Base-by-base conservation (phyloP, 768 basidiomycete genomes). In the Porphyrellus cyaneotinctus region DNA sequence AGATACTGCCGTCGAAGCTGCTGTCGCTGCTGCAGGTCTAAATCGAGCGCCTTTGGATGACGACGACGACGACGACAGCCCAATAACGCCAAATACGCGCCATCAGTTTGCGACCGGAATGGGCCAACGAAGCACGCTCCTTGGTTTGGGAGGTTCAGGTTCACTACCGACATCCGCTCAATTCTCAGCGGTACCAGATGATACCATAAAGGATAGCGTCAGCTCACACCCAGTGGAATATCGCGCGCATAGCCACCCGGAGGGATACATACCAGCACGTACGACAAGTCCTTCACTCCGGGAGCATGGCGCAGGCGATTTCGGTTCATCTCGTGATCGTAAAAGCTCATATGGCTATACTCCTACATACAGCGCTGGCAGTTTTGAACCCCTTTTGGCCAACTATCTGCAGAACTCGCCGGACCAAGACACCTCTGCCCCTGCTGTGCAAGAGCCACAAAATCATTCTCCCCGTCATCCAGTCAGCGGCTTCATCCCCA, bases 1-100 rank as follows among this genome's bases (percentile, higher is more conserved):
- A 53, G 87, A 90, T 53, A 76, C 80, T 1, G 82, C 80, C 1
- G 79, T 85, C n/a, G 82, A 83, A n/a, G 85, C 84, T 33, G 82
- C 82, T 7, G 75, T 87, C 47, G 82, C 84, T 10, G 88, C 85
- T 28, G 83, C 86, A 2, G 87, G 88, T 23, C 79, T 84, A 65
- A 77, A 81, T 61, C 80, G 88, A 45, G 72, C 78, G 1, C 84
- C 84, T 26, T 72, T 91, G 31, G 85, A 83, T 53, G 85, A 85
- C 57, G 86, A 84, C 47, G 82, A 85, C 47, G 79, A 80, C 23
- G 74, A 74, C 22, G 54, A 53, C 42, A 63, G 59, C 53, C 57
- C 58, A 43, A 50, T 47, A 54, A 58, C 61, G 1, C 58, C 60
- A 30, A 48, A 55, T 47, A 37, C 54, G n/a, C 57, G 47, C 28